A percentile compares a stretch with the other conserved stretches of the same genome.
Evolutionary conservation across 2,329 filamentous ascomycete genomes (phyloP).

Genomic region (Sordariomycetes sp.): DNA sequence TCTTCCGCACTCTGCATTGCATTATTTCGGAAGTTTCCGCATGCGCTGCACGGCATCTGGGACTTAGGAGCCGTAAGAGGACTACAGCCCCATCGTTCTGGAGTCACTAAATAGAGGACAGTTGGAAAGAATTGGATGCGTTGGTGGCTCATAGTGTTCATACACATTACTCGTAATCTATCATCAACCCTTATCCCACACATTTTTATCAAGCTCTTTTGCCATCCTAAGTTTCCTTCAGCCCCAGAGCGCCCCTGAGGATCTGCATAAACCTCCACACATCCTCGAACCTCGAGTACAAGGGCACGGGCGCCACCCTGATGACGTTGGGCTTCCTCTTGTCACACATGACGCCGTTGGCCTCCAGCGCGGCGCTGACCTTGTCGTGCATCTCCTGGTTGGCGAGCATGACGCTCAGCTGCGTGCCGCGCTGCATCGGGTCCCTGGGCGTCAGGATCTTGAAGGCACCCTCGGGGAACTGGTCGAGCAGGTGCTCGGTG

Average conservation of each 20-base stretch:
- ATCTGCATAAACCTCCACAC: conserved; percentile 43
- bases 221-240: conserved; percentile 10
- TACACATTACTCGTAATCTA: background rate
- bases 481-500: conserved; percentile 56
- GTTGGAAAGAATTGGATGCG: too few relatives aligned
- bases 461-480: conserved; percentile 37
- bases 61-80: too few relatives aligned
- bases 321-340: conserved; percentile 82
- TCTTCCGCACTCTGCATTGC: too few relatives aligned
- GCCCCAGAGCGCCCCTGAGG: conserved; percentile 21
- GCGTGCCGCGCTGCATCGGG: conserved; percentile 61
- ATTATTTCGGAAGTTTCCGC: too few relatives aligned
- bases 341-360: conserved; percentile 66
- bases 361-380: conserved; percentile 54
- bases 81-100: too few relatives aligned
- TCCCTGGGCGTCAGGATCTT: conserved; percentile 61
- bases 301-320: conserved; percentile 69
- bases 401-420: conserved; percentile 62
- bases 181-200: background rate
- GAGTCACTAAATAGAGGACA: too few relatives aligned
- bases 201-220: background rate
- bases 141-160: too few relatives aligned
- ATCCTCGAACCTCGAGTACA: conserved; percentile 77
- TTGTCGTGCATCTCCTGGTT: conserved; percentile 59
- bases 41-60: too few relatives aligned